A percentile compares a stretch with the other conserved stretches of the same genome.
These are phyloP conservation scores for Geotrichum reessii DNA, from an alignment of 1,139 yeast species.

Conservation along the genomic window DNA sequence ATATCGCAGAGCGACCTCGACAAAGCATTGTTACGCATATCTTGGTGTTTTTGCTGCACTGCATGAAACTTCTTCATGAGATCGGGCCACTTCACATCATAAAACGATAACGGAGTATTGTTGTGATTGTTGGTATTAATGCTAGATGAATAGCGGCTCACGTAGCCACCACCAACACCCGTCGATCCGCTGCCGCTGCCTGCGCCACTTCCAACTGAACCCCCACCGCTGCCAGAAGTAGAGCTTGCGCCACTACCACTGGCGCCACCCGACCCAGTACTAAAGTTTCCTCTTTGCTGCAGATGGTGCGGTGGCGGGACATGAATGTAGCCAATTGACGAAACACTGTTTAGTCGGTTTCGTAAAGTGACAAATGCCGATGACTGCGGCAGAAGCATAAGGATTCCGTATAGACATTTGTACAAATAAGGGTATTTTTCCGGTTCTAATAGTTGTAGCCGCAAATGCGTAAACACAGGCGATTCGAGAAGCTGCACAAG, in stretches of 20 bases:
- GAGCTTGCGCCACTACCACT: background rate
- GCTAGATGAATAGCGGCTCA: slow-evolving; percentile 13
- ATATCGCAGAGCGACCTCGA: slow-evolving; percentile 14
- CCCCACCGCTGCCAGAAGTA: slow-evolving; percentile 1
- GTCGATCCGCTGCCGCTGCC: background rate
- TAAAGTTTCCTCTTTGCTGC: slow-evolving; percentile 6
- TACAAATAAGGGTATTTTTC: slow-evolving; percentile 74
- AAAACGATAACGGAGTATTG: slow-evolving; percentile 16
- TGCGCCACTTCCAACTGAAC: slow-evolving; percentile 1
- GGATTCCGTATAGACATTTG: slow-evolving; percentile 83
- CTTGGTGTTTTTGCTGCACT: slow-evolving; percentile 55
- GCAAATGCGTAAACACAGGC: slow-evolving; percentile 81
- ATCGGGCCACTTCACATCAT: slow-evolving; percentile 44
- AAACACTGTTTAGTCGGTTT: slow-evolving; percentile 62
- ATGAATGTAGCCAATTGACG: slow-evolving; percentile 39
- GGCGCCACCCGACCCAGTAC: background rate
- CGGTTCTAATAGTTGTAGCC: slow-evolving; percentile 85
- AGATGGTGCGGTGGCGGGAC: slow-evolving; percentile 22
- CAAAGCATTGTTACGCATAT: slow-evolving; percentile 22
- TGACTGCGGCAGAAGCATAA: slow-evolving; percentile 94
- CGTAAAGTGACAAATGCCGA: slow-evolving; percentile 80
- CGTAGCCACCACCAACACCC: slow-evolving; percentile 6
- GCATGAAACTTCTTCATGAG: slow-evolving; percentile 56
- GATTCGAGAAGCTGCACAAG: slow-evolving; percentile 76
- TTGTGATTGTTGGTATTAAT: slow-evolving; percentile 10